Evolutionary conservation across 2,329 filamentous ascomycete species (phyloP).

Genomic region (Fusarium stilboides): DNA sequence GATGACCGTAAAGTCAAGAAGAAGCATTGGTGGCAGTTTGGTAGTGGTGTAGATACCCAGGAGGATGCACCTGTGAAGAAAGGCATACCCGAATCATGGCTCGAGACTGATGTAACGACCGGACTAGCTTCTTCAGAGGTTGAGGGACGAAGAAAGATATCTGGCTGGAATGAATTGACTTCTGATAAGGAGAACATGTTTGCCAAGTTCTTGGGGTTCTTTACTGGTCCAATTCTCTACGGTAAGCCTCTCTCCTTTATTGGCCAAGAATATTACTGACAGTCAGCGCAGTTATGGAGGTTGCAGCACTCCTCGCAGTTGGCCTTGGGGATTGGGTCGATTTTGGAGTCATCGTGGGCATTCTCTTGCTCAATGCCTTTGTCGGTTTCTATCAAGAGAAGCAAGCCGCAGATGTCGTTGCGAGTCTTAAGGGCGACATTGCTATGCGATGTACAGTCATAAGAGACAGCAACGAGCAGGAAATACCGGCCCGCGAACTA

Average conservation of each 20-base stretch:
- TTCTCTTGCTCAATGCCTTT: constrained; percentile 38
- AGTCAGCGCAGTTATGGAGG: constrained; percentile 30
- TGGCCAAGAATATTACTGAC: neutral
- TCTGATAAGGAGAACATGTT: constrained; percentile 35
- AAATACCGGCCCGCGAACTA: constrained; percentile 27
- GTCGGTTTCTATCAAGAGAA: constrained; percentile 39
- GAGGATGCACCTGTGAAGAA: constrained; percentile 4
- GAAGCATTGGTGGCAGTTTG: constrained; percentile 40
- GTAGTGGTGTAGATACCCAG: constrained; percentile 7
- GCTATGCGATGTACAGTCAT: constrained; percentile 35
- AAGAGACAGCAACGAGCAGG: constrained; percentile 20
- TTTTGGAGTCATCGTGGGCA: constrained; percentile 35
- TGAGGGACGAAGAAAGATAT: constrained; percentile 14
- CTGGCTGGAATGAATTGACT: constrained; percentile 36
- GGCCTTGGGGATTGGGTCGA: constrained; percentile 35
- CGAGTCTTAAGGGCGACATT: constrained; percentile 38
- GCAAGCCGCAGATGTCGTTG: constrained; percentile 34
- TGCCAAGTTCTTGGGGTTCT: constrained; percentile 4
- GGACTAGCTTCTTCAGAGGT: constrained; percentile 29
- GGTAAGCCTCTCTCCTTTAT: neutral
- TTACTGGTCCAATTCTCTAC: constrained; percentile 29
- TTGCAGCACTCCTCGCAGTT: constrained; percentile 33
- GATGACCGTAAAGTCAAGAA: constrained; percentile 22
- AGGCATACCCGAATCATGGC: constrained; percentile 28
- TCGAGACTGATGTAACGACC: constrained; percentile 25